Conservation (phyloP, 345 rosid species). For the Populus pruinosa region DNA sequence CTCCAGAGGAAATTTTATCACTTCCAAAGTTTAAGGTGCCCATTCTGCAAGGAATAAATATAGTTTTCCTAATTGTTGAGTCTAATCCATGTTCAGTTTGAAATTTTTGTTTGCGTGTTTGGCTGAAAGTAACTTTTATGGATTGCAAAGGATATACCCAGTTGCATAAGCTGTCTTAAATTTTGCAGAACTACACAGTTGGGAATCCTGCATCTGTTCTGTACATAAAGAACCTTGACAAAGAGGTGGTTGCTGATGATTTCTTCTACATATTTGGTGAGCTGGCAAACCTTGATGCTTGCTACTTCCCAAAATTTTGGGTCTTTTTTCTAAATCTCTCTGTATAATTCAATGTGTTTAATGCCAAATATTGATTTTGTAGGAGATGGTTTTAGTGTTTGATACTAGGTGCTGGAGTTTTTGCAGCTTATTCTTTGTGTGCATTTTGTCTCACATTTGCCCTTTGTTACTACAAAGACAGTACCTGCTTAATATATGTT, state of each 20-base stretch:
- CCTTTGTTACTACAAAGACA: not conserved
- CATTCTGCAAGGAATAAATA: not conserved
- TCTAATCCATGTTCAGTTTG: not conserved
- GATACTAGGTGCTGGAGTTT: not conserved
- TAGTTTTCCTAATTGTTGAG: not conserved
- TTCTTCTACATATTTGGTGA: conserved; percentile 82
- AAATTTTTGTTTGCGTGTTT: not conserved
- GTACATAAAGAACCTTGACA: conserved; percentile 87
- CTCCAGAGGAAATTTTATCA: conserved; percentile 81
- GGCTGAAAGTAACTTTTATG: not conserved
- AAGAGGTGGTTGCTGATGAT: conserved; percentile 74
- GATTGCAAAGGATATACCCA: not conserved
- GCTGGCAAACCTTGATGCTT: conserved; percentile 16
- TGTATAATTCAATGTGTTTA: not conserved
- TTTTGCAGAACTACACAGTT: conserved; percentile 76
- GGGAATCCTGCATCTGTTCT: conserved; percentile 80
- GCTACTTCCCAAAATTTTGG: not conserved
- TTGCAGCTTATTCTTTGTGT: not conserved
- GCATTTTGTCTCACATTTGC: not conserved
- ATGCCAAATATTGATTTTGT: not conserved
- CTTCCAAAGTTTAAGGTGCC: conserved; percentile 88
- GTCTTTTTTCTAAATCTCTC: not conserved
- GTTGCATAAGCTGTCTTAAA: conserved; percentile 2
- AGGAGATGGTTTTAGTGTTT: not conserved
- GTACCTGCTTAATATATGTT: conserved; percentile 14